Conservation (phyloP, 176 grass and related monocot genomes). For the Avena atlantica region DNA sequence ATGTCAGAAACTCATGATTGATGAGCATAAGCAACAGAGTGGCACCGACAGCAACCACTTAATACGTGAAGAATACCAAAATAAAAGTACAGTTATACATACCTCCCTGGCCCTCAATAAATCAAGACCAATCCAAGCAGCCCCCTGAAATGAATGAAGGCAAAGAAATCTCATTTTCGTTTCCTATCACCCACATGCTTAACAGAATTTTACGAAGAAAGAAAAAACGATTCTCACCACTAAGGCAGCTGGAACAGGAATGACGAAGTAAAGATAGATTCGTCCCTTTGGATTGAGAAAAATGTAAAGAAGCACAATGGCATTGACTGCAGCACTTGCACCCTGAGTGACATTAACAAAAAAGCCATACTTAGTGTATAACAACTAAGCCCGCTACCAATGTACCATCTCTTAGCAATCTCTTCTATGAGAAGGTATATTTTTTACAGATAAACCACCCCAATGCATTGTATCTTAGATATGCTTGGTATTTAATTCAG, state of each 20-base stretch:
- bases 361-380: slow-evolving; percentile 25
- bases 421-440: too few species aligned
- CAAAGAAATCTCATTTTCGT: not conserved
- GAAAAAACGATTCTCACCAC: slow-evolving; percentile 51
- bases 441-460: too few species aligned
- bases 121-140: slow-evolving; percentile 63
- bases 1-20: not conserved
- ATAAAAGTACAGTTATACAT: slow-evolving; percentile 21
- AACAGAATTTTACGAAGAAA: not conserved
- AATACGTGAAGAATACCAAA: slow-evolving; percentile 32
- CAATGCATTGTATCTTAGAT: too few species aligned
- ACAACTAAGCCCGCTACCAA: not conserved
- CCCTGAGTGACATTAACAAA: slow-evolving; percentile 58
- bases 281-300: slow-evolving; percentile 77
- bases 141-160: slow-evolving; percentile 61
- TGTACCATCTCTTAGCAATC: too few species aligned
- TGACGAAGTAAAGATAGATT: slow-evolving; percentile 68
- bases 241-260: slow-evolving; percentile 77
- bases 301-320: slow-evolving; percentile 69
- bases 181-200: not conserved
- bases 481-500: too few species aligned
- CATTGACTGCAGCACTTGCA: slow-evolving; percentile 92
- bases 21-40: not conserved
- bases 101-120: slow-evolving; percentile 64
- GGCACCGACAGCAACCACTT: slow-evolving; percentile 23